Base-by-base conservation (phyloP, 306 rosid genomes). In the Ormosia emarginata region DNA sequence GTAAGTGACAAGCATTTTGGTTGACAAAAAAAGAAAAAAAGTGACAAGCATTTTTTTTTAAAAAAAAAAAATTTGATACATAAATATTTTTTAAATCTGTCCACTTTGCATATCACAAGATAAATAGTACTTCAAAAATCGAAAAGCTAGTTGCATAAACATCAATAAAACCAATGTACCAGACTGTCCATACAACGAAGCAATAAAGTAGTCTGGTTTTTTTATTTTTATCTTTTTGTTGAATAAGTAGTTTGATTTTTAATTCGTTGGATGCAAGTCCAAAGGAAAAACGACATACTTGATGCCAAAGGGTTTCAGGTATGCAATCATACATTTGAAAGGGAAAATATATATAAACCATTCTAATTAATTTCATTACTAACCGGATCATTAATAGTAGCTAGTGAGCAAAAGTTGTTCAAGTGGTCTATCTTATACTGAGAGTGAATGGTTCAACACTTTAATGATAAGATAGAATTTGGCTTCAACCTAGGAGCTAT, bases 61-160 rank as follows among this genome's bases (percentile, higher is more conserved):
- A n/a, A n/a, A n/a, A n/a, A n/a, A n/a, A n/a, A n/a, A n/a, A n/a
- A n/a, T n/a, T 24, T 24, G 24, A 1, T 24, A 24, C 24, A 24
- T 24, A 24, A 24, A 24, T 24, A 24, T 52, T 72, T n/a, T 67
- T 43, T 72, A 24, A 24, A 36, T 71, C 13, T 67, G 47, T 12
- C 65, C 83, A 49, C 74, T 14, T 75, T 75, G 55, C 49, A 13
- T 55, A 0, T 85, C 83, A 85, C 85, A 83, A 83, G 88, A 64
- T 49, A 77, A 85, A 77, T 14, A 85, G 78, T 71, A 65, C 50
- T 80, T 75, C 12, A 37, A 72, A 32, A 58, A 40, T 56, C 4
- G 14, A n/a, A 13, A 81, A n/a, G 52, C 65, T 18, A 9, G 62
- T 78, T 71, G 68, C 50, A 33, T 3, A 59, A 41, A 58, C 66